phyloP scores from a whole-genome alignment of 257 asterid genomes.

The Solanum paucissectum region DNA sequence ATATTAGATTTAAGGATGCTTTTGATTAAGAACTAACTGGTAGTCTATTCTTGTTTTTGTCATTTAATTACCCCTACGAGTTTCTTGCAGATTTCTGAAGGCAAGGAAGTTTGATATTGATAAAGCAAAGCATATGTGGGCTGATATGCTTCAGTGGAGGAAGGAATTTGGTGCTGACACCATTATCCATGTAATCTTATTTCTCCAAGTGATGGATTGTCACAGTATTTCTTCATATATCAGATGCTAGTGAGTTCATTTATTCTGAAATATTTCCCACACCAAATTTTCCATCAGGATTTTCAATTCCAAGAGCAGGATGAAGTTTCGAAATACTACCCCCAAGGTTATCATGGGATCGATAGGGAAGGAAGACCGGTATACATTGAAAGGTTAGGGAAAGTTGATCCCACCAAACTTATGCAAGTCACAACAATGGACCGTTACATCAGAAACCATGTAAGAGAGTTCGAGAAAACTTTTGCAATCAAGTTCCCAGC shows the following conservation, averaged over 20 bases:
- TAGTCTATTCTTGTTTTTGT: background rate
- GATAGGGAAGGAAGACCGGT: conserved; percentile 85
- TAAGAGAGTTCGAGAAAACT: conserved; percentile 63
- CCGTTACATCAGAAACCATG: conserved; percentile 68
- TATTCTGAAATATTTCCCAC: background rate
- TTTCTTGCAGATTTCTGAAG: conserved; percentile 52
- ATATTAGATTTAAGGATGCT: background rate
- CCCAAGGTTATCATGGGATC: conserved; percentile 81
- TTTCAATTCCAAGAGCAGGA: conserved; percentile 62
- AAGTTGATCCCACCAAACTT: conserved; percentile 68
- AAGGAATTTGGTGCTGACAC: conserved; percentile 65
- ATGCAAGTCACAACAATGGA: conserved; percentile 80
- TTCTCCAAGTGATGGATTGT: background rate
- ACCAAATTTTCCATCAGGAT: conserved; percentile 32
- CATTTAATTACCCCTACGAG: background rate
- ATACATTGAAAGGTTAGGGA: conserved; percentile 78
- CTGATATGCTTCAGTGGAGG: conserved; percentile 89
- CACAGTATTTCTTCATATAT: background rate
- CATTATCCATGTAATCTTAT: conserved; percentile 37
- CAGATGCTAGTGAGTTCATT: background rate
- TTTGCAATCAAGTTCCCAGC: conserved; percentile 77
- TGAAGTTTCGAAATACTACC: conserved; percentile 66
- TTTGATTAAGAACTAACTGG: background rate
- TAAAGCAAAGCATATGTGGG: conserved; percentile 80
- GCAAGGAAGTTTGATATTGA: conserved; percentile 80